Conservation (phyloP, 192 early-diverging fungal genomes). For the Gaertneriomyces semiglobifer region DNA sequence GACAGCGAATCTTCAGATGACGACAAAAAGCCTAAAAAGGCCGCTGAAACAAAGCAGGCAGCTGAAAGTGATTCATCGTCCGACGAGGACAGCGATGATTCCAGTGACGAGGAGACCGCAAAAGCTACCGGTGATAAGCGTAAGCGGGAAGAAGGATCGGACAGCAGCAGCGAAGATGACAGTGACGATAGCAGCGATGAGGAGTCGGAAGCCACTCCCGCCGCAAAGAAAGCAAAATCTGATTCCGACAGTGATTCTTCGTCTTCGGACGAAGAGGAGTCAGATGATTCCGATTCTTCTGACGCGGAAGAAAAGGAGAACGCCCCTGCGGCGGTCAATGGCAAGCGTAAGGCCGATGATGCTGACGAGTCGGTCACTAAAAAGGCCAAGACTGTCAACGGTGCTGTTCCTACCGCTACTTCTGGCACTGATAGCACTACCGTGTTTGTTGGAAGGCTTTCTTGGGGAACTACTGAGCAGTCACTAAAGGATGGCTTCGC, state of each 20-base stretch:
- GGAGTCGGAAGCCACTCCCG: conserved; percentile 34
- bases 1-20: conserved; percentile 45
- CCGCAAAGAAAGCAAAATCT: conserved; percentile 46
- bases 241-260: conserved; percentile 44
- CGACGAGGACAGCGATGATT: conserved; percentile 31
- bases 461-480: conserved; percentile 70
- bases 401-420: conserved; percentile 53
- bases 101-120: conserved; percentile 22
- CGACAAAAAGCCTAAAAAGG: conserved; percentile 28
- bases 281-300: conserved; percentile 32
- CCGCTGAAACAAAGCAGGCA: conserved; percentile 33
- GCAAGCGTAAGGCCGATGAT: conserved; percentile 38
- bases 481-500: conserved; percentile 57
- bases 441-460: conserved; percentile 72
- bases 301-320: conserved; percentile 36
- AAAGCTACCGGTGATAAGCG: conserved; percentile 14
- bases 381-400: conserved; percentile 41
- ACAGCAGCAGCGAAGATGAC: conserved; percentile 35
- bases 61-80: conserved; percentile 26
- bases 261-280: too few relatives aligned
- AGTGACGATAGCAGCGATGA: conserved; percentile 43
- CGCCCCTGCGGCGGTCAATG: neutral
- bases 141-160: conserved; percentile 23
- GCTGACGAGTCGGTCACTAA: conserved; percentile 30
- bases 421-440: conserved; percentile 38